phyloP scores from a whole-genome alignment of 371 early-diverging fungal species.

The Circinella minor region DNA sequence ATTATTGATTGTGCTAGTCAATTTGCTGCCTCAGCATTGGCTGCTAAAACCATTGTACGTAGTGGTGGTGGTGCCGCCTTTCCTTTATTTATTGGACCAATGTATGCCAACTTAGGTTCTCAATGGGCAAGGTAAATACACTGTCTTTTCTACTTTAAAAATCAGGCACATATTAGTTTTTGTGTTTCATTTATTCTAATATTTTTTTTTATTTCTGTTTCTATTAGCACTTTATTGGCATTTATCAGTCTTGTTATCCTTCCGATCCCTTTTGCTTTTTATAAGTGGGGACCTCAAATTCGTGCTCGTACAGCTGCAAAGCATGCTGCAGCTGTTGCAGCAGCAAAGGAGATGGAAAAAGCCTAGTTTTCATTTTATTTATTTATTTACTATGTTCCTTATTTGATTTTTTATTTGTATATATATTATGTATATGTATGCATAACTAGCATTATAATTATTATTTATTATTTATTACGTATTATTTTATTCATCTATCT shows the following conservation, averaged over 20 bases:
- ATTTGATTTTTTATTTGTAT: too few species aligned
- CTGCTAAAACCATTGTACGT: conserved; percentile 48
- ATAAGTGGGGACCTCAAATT: conserved; percentile 43
- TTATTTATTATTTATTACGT: too few species aligned
- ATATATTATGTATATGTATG: too few species aligned
- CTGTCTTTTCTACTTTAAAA: too few species aligned
- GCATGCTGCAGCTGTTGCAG: too few species aligned
- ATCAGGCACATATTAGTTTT: neutral
- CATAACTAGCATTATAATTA: too few species aligned
- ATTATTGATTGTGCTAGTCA: conserved; percentile 49
- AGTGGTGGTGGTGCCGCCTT: conserved; percentile 52
- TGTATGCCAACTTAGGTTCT: conserved; percentile 42
- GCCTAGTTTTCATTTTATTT: too few species aligned
- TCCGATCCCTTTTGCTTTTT: conserved; percentile 50
- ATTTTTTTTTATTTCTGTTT: neutral
- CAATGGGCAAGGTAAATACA: conserved; percentile 40
- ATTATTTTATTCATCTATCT: too few species aligned
- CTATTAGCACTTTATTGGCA: conserved; percentile 35
- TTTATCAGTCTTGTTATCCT: conserved; percentile 49
- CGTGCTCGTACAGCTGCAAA: conserved; percentile 22
- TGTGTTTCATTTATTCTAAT: neutral
- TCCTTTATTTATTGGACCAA: conserved; percentile 47
- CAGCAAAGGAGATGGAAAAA: too few species aligned
- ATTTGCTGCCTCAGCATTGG: conserved; percentile 48
- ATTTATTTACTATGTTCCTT: too few species aligned